Evolutionary conservation across 306 rosid species (phyloP), one percentile per base, ranked within the genome.

Genomic region (Rosa rugosa): DNA sequence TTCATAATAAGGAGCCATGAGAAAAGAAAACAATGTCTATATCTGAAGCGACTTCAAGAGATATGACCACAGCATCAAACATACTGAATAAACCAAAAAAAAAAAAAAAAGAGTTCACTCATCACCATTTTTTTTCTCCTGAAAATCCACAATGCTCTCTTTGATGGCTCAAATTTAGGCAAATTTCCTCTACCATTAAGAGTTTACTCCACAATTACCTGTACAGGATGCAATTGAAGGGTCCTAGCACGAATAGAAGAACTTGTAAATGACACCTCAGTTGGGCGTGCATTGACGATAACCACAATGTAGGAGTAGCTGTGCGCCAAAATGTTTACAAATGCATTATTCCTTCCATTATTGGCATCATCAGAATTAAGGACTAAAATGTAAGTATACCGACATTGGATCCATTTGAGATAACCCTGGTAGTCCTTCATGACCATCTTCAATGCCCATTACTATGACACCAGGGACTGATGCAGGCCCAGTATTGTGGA

Each of bases 361-460:
- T 36, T 50, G 65, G 71, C 75, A 75, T 80, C 60, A 59, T 25
- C 11, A 75, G 51, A 57, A 16, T 42, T 54, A 46, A 83, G 77
- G 31, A 40, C 31, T 75, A 57, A n/a, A 31, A 79, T 69, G 63
- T 27, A 75, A 13, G 71, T 81, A n/a, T 77, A 86, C 97, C 6
- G 89, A 95, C 99, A 54, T 80, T 62, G 98, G 86, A 93, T 95
- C 99, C 85, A 95, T 87, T 84, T 95, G 96, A 76, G 91, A 75
- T 84, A 93, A 81, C 80, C 93, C 98, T 10, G 89, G 92, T 75
- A 88, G 51, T 73, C 96, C 91, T 46, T 86, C 85, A 23, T 85
- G 84, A 46, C 98, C 99, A 75, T 95, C 99, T 85, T 93, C 98
- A 83, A 93, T 95, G 90, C 98, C 90, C 96, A 93, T 91, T 77